A percentile compares a stretch with the other conserved stretches of the same genome.
Evolutionary conservation across 1,284 basidiomycete genomes (phyloP).

Genomic region (Cryptococcus sp.): DNA sequence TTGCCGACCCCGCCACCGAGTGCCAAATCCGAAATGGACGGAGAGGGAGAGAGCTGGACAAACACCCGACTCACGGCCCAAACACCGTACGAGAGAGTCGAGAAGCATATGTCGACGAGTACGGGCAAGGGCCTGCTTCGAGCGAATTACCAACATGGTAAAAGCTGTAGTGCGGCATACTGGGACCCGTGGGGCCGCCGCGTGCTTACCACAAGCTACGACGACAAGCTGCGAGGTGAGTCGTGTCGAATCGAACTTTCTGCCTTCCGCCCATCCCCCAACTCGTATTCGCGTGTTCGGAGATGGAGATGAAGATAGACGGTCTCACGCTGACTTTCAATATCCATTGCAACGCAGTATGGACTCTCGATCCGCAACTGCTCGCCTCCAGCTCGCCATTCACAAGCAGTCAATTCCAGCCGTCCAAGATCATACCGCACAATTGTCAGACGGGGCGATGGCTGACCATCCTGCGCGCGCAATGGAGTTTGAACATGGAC

Average conservation of each 20-base stretch:
- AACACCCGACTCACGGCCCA: constrained; percentile 29
- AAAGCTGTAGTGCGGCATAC: constrained; percentile 55
- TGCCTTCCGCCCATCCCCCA: neutral
- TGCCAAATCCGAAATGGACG: constrained; percentile 8
- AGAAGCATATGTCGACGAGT: constrained; percentile 20
- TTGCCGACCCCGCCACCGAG: constrained; percentile 16
- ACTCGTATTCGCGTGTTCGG: neutral
- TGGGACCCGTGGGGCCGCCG: constrained; percentile 56
- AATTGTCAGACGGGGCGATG: constrained; percentile 57
- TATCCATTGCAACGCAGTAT: constrained; percentile 40
- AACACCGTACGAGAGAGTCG: constrained; percentile 27
- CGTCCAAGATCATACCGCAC: constrained; percentile 43
- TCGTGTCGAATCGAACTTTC: constrained; percentile 3
- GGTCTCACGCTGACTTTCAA: neutral
- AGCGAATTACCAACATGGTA: constrained; percentile 50
- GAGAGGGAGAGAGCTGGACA: constrained; percentile 1
- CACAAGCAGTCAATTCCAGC: constrained; percentile 38
- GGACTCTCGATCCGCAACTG: constrained; percentile 44
- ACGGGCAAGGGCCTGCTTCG: constrained; percentile 43
- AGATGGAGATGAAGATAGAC: neutral
- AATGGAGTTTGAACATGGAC: constrained; percentile 54
- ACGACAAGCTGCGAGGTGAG: constrained; percentile 52
- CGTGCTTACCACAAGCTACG: constrained; percentile 55
- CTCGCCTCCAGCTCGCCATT: constrained; percentile 39
- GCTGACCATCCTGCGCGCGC: constrained; percentile 56